Conservation (phyloP, 1,284 basidiomycete species). For the Sphagnurus paluster region DNA sequence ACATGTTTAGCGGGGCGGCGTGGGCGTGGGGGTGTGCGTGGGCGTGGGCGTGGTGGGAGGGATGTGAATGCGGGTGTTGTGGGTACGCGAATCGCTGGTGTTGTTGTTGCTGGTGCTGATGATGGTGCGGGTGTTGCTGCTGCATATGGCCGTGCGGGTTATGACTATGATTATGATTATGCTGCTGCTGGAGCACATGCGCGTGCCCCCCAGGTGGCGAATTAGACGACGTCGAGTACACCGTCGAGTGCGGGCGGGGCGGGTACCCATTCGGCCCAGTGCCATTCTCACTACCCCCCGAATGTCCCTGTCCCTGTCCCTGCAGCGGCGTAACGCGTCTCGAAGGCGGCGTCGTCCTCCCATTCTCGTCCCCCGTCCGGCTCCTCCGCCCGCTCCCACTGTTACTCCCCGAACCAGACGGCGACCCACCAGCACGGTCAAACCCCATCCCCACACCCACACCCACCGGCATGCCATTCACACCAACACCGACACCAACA, state of each 20-base stretch:
- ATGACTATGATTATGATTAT: neutral
- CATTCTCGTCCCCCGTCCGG: neutral
- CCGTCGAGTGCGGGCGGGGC: slow-evolving; percentile 11
- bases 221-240: slow-evolving; percentile 2
- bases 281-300: neutral
- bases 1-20: neutral
- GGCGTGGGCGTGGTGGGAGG: neutral
- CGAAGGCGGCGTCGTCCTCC: slow-evolving; percentile 6
- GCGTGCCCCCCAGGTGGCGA: neutral
- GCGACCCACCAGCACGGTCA: neutral
- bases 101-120: slow-evolving; percentile 1
- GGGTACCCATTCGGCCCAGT: slow-evolving; percentile 3
- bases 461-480: too few species aligned
- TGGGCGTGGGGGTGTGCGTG: neutral
- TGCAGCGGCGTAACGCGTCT: slow-evolving; percentile 12
- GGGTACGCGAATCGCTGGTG: neutral
- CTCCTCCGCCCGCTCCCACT: neutral
- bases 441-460: neutral
- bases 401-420: neutral
- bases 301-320: neutral
- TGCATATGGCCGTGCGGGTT: too few species aligned
- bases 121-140: neutral
- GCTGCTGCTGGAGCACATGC: slow-evolving; percentile 4
- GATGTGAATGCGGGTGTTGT: neutral
- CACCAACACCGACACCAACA: too few species aligned